Conservation (phyloP, 2,329 filamentous ascomycete genomes). For the Fusarium udum region DNA sequence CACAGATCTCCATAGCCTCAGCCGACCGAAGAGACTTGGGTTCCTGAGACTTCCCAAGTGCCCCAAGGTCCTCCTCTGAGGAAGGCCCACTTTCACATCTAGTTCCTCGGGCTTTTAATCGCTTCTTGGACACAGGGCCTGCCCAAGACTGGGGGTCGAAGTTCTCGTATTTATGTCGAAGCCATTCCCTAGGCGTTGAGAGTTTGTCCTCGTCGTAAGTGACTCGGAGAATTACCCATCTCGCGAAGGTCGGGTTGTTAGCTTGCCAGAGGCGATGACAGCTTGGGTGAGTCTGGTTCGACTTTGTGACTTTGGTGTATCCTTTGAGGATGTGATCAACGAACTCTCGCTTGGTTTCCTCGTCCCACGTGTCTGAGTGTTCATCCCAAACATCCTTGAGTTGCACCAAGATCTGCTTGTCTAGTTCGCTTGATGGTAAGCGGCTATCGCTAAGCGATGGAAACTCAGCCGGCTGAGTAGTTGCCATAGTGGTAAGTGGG, state of each 20-base stretch:
- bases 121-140: background rate
- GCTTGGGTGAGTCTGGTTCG: background rate
- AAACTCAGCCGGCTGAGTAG: background rate
- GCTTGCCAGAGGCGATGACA: background rate
- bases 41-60: background rate
- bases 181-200: background rate
- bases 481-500: background rate
- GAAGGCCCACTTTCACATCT: fast-evolving
- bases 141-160: background rate
- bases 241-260: background rate
- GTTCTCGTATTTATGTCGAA: background rate
- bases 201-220: background rate
- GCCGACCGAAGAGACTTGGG: background rate
- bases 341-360: background rate
- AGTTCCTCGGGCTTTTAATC: fast-evolving
- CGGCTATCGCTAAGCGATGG: background rate
- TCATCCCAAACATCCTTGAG: background rate
- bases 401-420: background rate
- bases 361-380: background rate
- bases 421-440: background rate
- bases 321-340: background rate
- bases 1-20: background rate
- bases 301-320: background rate
- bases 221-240: background rate
- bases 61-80: background rate